Conservation (phyloP, 1,139 yeast genomes). For the Pichia terricola region DNA sequence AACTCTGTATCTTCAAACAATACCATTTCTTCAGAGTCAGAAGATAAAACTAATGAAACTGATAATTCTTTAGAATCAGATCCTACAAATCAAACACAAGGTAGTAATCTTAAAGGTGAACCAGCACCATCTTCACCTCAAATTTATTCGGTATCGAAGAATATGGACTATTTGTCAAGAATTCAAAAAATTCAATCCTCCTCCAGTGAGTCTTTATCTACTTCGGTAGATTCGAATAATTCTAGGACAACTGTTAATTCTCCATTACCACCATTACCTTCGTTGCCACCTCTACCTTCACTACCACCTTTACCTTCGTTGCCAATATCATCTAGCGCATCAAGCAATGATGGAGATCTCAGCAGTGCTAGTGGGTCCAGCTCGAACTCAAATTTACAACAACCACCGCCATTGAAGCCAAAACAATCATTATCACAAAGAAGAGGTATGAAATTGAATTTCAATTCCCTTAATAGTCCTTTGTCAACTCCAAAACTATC, state of each 20-base stretch:
- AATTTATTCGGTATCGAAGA: constrained; percentile 7
- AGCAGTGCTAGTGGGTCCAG: neutral
- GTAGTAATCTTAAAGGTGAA: neutral
- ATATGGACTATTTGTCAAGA: constrained; percentile 5
- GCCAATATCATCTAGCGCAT: neutral
- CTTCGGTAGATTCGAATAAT: too few relatives aligned
- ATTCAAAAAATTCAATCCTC: constrained; percentile 8
- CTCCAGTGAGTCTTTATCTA: too few relatives aligned
- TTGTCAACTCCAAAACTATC: neutral
- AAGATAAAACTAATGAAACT: neutral
- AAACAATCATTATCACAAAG: constrained; percentile 45
- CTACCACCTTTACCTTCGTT: neutral
- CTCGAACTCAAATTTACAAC: neutral
- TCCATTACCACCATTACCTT: neutral
- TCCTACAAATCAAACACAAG: neutral
- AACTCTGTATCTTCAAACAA: neutral
- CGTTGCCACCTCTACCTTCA: neutral
- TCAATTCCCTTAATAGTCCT: constrained; percentile 25
- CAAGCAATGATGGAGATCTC: neutral
- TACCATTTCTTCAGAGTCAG: constrained; percentile 9
- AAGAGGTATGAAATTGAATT: constrained; percentile 45
- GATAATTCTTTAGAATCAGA: neutral
- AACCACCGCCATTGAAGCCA: neutral
- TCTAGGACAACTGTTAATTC: neutral
- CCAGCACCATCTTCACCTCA: neutral